phyloP scores from a whole-genome alignment of 2,329 filamentous ascomycete genomes.

The Venturia aucupariae region DNA sequence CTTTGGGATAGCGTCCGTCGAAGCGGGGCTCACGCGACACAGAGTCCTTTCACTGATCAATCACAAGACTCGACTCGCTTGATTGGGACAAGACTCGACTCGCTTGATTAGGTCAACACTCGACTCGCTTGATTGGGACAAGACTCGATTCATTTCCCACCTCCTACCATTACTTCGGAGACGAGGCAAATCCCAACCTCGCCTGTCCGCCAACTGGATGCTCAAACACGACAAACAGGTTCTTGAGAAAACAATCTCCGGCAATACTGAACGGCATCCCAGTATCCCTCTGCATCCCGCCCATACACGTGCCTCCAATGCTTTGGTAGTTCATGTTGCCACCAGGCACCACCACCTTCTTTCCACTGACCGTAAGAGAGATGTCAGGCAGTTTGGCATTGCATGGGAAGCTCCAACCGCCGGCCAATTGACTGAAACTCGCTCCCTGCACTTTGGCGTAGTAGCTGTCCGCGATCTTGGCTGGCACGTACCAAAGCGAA shows the following conservation, averaged over 20 bases:
- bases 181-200: slow-evolving; percentile 33
- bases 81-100: background rate
- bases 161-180: background rate
- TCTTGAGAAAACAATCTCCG: slow-evolving; percentile 73
- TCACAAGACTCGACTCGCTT: too few species aligned
- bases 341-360: slow-evolving; percentile 5
- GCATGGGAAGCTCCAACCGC: background rate
- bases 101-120: too few species aligned
- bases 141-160: background rate
- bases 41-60: background rate
- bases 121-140: background rate
- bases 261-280: slow-evolving; percentile 57
- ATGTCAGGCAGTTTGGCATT: slow-evolving; percentile 9
- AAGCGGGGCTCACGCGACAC: background rate
- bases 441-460: slow-evolving; percentile 49
- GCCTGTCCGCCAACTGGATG: slow-evolving; percentile 27
- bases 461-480: slow-evolving; percentile 46
- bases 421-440: slow-evolving; percentile 25
- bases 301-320: slow-evolving; percentile 47
- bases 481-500: slow-evolving; percentile 48
- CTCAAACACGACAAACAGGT: slow-evolving; percentile 65
- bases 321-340: slow-evolving; percentile 12
- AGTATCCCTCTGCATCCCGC: slow-evolving; percentile 59
- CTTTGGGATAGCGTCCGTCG: background rate
- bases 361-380: background rate